Evolutionary conservation across 345 rosid species (phyloP).

Genomic region (Rhodamnia rubescens): DNA sequence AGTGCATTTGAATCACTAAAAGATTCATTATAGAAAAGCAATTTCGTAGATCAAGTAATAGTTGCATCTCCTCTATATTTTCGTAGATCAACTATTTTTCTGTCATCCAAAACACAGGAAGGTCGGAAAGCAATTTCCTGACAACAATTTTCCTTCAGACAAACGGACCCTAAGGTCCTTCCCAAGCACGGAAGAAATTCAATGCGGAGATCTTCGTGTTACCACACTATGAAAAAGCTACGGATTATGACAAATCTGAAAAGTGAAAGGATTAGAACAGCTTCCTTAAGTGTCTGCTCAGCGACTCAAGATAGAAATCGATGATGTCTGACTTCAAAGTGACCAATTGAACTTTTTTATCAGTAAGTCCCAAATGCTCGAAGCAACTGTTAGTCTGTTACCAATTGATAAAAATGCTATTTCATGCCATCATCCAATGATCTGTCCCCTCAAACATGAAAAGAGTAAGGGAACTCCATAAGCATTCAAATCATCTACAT

Average conservation of each 20-base stretch:
- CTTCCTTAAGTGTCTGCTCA: background rate
- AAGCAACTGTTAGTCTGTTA: background rate
- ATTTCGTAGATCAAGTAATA: background rate
- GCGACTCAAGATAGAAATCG: background rate
- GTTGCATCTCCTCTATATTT: background rate
- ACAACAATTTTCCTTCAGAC: background rate
- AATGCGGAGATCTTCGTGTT: background rate
- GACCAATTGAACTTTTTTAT: background rate
- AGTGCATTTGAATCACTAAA: background rate
- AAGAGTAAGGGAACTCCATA: slow-evolving; percentile 24
- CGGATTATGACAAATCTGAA: background rate
- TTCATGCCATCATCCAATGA: slow-evolving; percentile 6
- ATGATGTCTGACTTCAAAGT: background rate
- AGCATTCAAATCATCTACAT: slow-evolving; percentile 16
- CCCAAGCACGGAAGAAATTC: background rate
- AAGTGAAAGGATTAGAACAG: background rate
- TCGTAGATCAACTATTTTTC: background rate
- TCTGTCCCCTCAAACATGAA: slow-evolving; percentile 34
- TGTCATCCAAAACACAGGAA: background rate
- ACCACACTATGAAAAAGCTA: background rate
- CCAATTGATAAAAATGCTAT: background rate
- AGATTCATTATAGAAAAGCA: background rate
- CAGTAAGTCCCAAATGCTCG: background rate
- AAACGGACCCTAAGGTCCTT: background rate
- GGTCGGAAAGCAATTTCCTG: background rate